A percentile compares a stretch with the other conserved stretches of the same genome.
Conservation (phyloP, 2,329 filamentous ascomycete species). For the Fusarium scirpi region DNA sequence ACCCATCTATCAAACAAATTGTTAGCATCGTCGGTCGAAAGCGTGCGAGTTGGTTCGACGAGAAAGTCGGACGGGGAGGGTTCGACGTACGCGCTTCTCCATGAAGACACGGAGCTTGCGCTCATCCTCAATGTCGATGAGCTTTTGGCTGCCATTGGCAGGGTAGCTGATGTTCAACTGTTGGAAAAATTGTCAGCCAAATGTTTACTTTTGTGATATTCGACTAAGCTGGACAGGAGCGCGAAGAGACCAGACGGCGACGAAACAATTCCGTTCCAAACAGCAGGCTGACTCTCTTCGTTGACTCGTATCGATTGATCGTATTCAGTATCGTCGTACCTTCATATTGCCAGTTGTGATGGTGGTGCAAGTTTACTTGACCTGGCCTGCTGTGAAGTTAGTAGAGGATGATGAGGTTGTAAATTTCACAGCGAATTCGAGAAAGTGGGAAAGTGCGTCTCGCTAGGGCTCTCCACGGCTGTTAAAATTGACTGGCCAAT, state of each 20-base stretch:
- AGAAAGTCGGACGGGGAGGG: conserved; percentile 11
- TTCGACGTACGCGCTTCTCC: conserved; percentile 86
- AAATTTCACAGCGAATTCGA: conserved; percentile 54
- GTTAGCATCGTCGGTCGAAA: conserved; percentile 50
- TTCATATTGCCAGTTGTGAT: conserved; percentile 63
- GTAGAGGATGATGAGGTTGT: conserved; percentile 49
- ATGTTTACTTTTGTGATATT: conserved; percentile 21
- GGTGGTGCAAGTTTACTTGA: conserved; percentile 59
- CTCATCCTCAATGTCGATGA: conserved; percentile 99
- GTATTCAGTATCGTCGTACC: conserved; percentile 50
- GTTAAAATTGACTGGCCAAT: conserved; percentile 50
- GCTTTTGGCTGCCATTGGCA: conserved; percentile 99
- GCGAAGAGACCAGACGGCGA: background rate
- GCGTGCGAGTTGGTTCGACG: conserved; percentile 24
- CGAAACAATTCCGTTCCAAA: background rate
- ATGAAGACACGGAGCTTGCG: conserved; percentile 99
- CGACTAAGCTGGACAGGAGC: conserved; percentile 4
- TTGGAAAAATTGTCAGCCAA: conserved; percentile 50
- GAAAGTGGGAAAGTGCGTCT: conserved; percentile 54
- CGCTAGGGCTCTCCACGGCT: conserved; percentile 54
- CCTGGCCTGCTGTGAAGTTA: conserved; percentile 58
- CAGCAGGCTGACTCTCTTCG: background rate
- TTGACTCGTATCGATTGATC: conserved; percentile 10
- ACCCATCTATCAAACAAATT: conserved; percentile 73
- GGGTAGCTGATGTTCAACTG: conserved; percentile 83